Conservation (phyloP, 1,139 yeast species). For the Candida labiduridarum region DNA sequence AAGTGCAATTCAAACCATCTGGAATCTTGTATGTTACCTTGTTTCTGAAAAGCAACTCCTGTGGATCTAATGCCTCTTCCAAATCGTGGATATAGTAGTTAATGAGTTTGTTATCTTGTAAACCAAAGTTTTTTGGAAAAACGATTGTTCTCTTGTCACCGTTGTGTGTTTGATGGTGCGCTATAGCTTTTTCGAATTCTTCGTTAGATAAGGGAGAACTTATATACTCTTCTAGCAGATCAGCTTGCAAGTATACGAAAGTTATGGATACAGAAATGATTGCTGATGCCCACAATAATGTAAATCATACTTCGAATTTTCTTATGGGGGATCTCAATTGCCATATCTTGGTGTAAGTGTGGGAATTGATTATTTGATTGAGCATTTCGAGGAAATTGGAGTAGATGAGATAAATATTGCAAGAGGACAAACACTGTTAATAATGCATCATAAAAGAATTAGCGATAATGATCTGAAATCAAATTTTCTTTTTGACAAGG, state of each 20-base stretch:
- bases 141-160: constrained; percentile 1
- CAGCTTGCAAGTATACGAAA: neutral
- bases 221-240: neutral
- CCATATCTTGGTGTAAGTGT: neutral
- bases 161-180: neutral
- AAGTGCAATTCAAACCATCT: neutral
- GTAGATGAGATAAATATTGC: neutral
- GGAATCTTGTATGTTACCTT: neutral
- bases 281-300: neutral
- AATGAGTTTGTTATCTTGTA: neutral
- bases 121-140: constrained; percentile 1
- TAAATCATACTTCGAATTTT: neutral
- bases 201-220: neutral
- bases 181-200: neutral
- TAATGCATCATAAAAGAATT: neutral
- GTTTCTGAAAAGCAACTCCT: constrained; percentile 2
- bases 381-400: neutral
- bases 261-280: neutral
- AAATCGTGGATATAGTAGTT: constrained; percentile 1
- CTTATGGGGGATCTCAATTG: neutral
- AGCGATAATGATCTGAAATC: too few species aligned
- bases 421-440: neutral
- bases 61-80: constrained; percentile 4
- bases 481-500: too few species aligned
- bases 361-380: neutral